These are phyloP conservation scores for Paramecium octaurelia DNA, from an alignment of 73 alveolate genomes.

Conservation along the genomic window DNA sequence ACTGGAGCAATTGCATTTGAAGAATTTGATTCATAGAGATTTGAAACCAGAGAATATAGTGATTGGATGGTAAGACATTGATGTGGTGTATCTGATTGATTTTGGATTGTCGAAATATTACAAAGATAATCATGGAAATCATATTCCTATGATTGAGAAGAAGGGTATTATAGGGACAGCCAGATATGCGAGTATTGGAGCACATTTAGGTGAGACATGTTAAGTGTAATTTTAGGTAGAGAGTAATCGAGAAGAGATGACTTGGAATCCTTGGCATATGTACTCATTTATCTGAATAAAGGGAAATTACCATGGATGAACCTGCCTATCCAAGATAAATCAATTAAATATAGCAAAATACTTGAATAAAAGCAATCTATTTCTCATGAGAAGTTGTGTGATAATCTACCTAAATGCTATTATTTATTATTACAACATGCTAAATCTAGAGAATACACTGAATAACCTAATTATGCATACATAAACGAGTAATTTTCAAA, in stretches of 20 bases:
- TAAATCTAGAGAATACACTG: constrained; percentile 72
- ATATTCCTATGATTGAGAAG: constrained; percentile 68
- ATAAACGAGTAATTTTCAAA: constrained; percentile 13
- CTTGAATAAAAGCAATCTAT: constrained; percentile 74
- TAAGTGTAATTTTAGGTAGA: constrained; percentile 56
- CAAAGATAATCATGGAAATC: constrained; percentile 74
- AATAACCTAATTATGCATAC: constrained; percentile 70
- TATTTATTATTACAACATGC: constrained; percentile 64
- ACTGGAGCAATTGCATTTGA: constrained; percentile 31
- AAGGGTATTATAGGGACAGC: constrained; percentile 80
- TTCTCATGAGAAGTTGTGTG: constrained; percentile 75
- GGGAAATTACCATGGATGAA: constrained; percentile 76
- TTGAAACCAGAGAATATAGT: constrained; percentile 56
- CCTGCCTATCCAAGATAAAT: constrained; percentile 58
- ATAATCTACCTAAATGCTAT: constrained; percentile 72
- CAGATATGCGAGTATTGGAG: constrained; percentile 72
- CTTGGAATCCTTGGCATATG: constrained; percentile 70
- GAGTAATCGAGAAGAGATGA: constrained; percentile 83
- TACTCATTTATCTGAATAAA: constrained; percentile 67
- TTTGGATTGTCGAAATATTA: constrained; percentile 91
- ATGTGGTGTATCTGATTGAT: constrained; percentile 77
- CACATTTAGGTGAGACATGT: constrained; percentile 65
- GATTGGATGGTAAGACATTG: constrained; percentile 56
- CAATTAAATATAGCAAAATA: constrained; percentile 74
- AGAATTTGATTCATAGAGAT: constrained; percentile 54